These are phyloP conservation scores for Fusarium nanum DNA, from an alignment of 2,329 filamentous ascomycete species.

Conservation along the genomic window DNA sequence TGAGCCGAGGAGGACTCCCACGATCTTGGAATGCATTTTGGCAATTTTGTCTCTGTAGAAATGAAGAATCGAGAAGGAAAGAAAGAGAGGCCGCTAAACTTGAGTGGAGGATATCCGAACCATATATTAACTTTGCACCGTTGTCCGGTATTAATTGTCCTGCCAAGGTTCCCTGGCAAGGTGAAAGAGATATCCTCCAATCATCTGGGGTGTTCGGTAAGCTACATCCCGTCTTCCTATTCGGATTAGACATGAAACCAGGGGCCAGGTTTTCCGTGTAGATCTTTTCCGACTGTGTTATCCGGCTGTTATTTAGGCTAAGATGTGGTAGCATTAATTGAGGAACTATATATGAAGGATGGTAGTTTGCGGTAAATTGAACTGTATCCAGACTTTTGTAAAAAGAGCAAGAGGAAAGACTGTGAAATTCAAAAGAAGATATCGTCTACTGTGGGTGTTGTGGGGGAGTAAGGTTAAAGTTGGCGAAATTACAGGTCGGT, in stretches of 20 bases:
- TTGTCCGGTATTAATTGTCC: neutral
- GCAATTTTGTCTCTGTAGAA: neutral
- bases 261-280: slow-evolving; percentile 4
- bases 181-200: slow-evolving; percentile 19
- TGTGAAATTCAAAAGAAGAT: neutral
- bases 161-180: neutral
- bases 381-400: neutral
- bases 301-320: slow-evolving; percentile 17
- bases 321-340: neutral
- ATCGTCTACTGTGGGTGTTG: neutral
- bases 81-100: no score
- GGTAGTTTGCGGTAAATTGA: neutral
- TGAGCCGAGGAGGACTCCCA: slow-evolving; percentile 10
- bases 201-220: neutral
- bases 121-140: neutral
- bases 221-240: slow-evolving; percentile 9
- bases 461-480: neutral
- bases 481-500: neutral
- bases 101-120: neutral
- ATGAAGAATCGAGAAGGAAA: no score
- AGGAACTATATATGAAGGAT: neutral
- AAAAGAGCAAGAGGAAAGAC: neutral
- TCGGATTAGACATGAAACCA: slow-evolving; percentile 16
- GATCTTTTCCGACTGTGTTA: slow-evolving; percentile 15
- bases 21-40: slow-evolving; percentile 5